A percentile compares a stretch with the other conserved stretches of the same genome.
These are phyloP conservation scores for Cydonia oblonga DNA, from an alignment of 331 rosid genomes.

Conservation along the genomic window DNA sequence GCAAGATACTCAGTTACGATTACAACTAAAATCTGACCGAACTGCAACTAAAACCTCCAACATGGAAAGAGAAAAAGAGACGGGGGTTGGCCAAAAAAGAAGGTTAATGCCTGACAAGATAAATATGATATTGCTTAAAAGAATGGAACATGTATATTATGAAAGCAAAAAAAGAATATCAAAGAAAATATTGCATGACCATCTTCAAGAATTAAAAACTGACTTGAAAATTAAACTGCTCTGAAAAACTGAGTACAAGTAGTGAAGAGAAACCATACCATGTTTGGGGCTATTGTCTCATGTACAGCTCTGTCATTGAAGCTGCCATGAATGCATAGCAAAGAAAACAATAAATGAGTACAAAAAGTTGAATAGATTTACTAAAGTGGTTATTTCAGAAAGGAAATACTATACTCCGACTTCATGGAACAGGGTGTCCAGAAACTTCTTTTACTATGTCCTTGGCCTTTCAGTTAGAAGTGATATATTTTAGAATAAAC, in stretches of 20 bases:
- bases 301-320: conserved; percentile 32
- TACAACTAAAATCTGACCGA: no score
- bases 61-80: background rate
- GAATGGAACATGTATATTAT: background rate
- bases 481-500: conserved; percentile 2
- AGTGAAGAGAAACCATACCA: conserved; percentile 32
- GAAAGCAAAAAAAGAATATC: background rate
- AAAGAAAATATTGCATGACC: background rate
- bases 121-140: background rate
- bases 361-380: conserved; percentile 6
- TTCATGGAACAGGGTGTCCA: conserved; percentile 17
- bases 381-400: conserved; percentile 2
- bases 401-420: conserved; percentile 9
- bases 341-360: conserved; percentile 13
- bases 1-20: no score
- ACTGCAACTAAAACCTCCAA: no score
- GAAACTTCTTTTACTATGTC: conserved; percentile 19
- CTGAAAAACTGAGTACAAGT: background rate
- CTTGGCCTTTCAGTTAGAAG: conserved; percentile 21
- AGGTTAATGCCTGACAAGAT: background rate
- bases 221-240: background rate
- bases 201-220: background rate
- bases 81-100: background rate
- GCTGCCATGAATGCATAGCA: conserved; percentile 37
- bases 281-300: conserved; percentile 30